A percentile compares a stretch with the other conserved stretches of the same genome.
phyloP scores from a whole-genome alignment of 495 filamentous ascomycete genomes.

The Acidiella bohemica region DNA sequence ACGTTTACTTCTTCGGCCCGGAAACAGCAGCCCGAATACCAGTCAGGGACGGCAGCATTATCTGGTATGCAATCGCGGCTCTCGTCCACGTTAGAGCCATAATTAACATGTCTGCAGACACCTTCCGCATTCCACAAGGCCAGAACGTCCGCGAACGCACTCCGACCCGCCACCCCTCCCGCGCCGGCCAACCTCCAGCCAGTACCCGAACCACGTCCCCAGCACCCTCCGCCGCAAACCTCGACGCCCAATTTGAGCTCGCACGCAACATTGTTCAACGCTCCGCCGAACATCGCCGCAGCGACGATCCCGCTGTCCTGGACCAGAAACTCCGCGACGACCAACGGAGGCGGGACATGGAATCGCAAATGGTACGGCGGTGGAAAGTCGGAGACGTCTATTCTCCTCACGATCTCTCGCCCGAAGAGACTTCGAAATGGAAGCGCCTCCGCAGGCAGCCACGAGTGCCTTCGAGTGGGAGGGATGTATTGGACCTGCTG shows the following conservation, averaged over 20 bases:
- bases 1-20: slow-evolving; percentile 6
- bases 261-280: too few relatives aligned
- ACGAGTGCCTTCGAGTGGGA: slow-evolving; percentile 25
- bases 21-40: slow-evolving; percentile 1
- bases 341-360: slow-evolving; percentile 13
- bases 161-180: not conserved
- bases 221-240: not conserved
- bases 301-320: too few relatives aligned
- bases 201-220: too few relatives aligned
- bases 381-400: slow-evolving; percentile 74
- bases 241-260: not conserved
- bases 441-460: slow-evolving; percentile 46
- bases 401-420: slow-evolving; percentile 72
- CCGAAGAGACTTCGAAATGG: slow-evolving; percentile 47
- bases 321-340: too few relatives aligned
- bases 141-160: too few relatives aligned
- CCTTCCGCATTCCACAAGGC: too few relatives aligned
- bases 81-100: too few relatives aligned
- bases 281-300: not conserved
- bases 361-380: slow-evolving; percentile 29
- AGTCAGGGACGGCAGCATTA: not conserved
- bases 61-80: too few relatives aligned
- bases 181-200: too few relatives aligned
- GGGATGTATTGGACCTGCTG: slow-evolving; percentile 68
- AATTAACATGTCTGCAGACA: too few relatives aligned